Evolutionary conservation across 2,329 filamentous ascomycete species (phyloP).

Genomic region (Sclerotiophoma versabilis): DNA sequence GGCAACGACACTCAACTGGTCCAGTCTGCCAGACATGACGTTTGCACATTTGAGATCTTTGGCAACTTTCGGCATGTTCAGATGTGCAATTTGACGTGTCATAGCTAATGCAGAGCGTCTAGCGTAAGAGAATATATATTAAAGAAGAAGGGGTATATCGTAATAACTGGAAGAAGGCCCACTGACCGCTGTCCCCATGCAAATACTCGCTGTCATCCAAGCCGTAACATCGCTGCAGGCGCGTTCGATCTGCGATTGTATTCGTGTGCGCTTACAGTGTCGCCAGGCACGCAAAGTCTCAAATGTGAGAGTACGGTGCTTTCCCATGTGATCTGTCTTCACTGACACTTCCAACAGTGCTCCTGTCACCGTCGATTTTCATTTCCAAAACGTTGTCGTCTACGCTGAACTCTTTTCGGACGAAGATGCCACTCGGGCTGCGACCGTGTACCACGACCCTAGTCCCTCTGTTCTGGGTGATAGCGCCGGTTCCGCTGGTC

Average conservation of each 20-base stretch:
- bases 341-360: constrained; percentile 16
- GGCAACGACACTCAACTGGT: too few relatives aligned
- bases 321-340: constrained; percentile 23
- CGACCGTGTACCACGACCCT: constrained; percentile 7
- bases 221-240: neutral
- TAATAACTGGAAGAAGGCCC: neutral
- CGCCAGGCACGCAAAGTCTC: too few relatives aligned
- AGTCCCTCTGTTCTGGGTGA: neutral
- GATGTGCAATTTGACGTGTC: too few relatives aligned
- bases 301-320: constrained; percentile 24
- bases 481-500: neutral
- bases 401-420: constrained; percentile 32
- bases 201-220: neutral
- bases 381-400: constrained; percentile 15
- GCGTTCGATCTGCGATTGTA: neutral
- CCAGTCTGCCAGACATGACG: too few relatives aligned
- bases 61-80: too few relatives aligned
- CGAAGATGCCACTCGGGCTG: constrained; percentile 24
- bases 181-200: neutral
- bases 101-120: too few relatives aligned
- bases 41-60: neutral
- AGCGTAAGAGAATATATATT: neutral
- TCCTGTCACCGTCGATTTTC: constrained; percentile 16
- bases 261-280: too few relatives aligned
- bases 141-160: constrained; percentile 1